These are phyloP conservation scores for Phaeoacremonium minimum DNA, from an alignment of 2,329 filamentous ascomycete species.

Conservation along the genomic window DNA sequence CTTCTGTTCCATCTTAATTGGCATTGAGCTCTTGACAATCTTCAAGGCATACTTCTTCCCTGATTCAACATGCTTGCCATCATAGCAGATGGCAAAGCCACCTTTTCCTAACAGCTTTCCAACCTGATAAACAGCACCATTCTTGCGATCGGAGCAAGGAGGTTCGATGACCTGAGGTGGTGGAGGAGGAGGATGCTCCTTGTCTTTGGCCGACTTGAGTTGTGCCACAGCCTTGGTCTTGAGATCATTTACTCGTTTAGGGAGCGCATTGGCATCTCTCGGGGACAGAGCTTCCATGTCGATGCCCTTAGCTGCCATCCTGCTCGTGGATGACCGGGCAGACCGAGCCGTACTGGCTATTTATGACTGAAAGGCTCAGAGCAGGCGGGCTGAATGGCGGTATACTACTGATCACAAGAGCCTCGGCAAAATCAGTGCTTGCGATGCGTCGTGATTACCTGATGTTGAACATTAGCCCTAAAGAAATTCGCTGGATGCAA, in stretches of 20 bases:
- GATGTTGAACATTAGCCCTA: too few species aligned
- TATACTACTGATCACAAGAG: too few species aligned
- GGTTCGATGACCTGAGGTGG: slow-evolving; percentile 56
- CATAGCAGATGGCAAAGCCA: slow-evolving; percentile 78
- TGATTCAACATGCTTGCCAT: slow-evolving; percentile 61
- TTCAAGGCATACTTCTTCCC: slow-evolving; percentile 72
- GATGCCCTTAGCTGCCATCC: slow-evolving; percentile 42
- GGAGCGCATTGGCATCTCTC: slow-evolving; percentile 59
- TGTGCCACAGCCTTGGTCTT: slow-evolving; percentile 49
- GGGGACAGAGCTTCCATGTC: slow-evolving; percentile 62
- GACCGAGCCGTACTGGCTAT: too few species aligned
- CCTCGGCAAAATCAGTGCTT: too few species aligned
- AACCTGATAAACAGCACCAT: slow-evolving; percentile 70
- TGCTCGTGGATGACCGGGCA: too few species aligned
- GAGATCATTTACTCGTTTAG: slow-evolving; percentile 44
- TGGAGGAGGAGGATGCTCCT: slow-evolving; percentile 64
- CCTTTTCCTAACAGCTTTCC: slow-evolving; percentile 75
- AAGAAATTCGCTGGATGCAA: too few species aligned
- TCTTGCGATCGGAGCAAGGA: slow-evolving; percentile 62
- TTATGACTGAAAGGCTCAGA: too few species aligned
- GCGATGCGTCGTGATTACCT: too few species aligned
- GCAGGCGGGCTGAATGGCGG: too few species aligned
- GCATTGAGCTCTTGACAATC: slow-evolving; percentile 81
- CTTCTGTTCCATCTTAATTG: slow-evolving; percentile 80
- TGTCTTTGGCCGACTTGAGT: slow-evolving; percentile 55